Percentiles rank a stretch among this genome's conserved stretches.
These are phyloP conservation scores for Polyporus tsugae DNA, from an alignment of 1,284 basidiomycete species.

Conservation along the genomic window DNA sequence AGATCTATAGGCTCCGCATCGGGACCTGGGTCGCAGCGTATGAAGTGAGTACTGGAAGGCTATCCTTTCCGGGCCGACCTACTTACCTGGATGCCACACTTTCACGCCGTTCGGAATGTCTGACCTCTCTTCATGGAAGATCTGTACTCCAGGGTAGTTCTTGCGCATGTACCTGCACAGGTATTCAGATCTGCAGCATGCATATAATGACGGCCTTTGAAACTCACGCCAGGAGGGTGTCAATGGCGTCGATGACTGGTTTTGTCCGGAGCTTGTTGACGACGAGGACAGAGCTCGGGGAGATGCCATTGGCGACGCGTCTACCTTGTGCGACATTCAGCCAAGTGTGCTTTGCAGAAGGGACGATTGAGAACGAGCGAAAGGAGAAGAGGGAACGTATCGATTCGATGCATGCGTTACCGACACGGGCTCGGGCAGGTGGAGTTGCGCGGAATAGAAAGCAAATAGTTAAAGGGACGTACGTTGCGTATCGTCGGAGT, in stretches of 20 bases:
- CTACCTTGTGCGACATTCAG: conserved; percentile 31
- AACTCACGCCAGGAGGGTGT: conserved; percentile 72
- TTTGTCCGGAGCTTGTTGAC: conserved; percentile 82
- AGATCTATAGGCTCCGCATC: conserved; percentile 77
- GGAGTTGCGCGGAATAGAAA: not conserved
- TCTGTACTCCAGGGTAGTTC: conserved; percentile 74
- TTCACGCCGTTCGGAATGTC: conserved; percentile 73
- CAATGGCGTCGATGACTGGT: conserved; percentile 76
- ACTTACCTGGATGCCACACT: conserved; percentile 70
- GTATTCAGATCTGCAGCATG: not conserved
- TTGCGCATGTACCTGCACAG: conserved; percentile 64
- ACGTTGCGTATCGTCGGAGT: not conserved
- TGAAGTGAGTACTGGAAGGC: not conserved
- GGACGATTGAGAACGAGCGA: not conserved
- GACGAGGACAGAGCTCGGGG: conserved; percentile 62
- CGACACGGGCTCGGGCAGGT: not conserved
- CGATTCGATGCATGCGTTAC: not conserved
- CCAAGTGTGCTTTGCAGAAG: not conserved
- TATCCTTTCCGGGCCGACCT: conserved; percentile 15
- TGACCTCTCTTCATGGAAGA: conserved; percentile 78
- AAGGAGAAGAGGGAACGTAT: not conserved
- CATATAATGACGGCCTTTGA: not conserved
- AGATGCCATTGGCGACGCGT: conserved; percentile 31
- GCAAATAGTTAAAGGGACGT: not conserved
- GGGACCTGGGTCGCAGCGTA: conserved; percentile 45